Evolutionary conservation across 208 protist species (phyloP).

Genomic region (Acanthamoeba lenticulata): DNA sequence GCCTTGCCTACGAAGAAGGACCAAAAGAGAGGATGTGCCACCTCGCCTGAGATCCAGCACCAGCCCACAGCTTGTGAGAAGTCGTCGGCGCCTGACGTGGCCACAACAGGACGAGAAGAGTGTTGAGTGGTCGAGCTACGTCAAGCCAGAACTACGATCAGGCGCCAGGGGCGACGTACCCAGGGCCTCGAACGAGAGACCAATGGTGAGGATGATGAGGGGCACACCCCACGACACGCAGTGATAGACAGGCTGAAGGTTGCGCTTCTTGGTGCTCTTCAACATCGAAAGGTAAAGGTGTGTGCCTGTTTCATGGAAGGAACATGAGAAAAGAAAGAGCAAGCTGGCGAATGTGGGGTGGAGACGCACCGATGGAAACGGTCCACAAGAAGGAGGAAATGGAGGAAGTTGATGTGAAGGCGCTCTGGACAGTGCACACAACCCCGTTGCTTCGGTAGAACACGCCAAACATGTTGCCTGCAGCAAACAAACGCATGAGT

Average conservation of each 20-base stretch:
- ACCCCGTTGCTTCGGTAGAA: neutral
- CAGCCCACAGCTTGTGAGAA: constrained; percentile 25
- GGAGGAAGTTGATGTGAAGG: constrained; percentile 6
- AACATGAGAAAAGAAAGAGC: neutral
- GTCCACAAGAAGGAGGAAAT: constrained; percentile 62
- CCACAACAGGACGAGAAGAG: neutral
- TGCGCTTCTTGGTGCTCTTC: constrained; percentile 21
- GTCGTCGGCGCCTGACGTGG: constrained; percentile 14
- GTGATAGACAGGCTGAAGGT: constrained; percentile 18
- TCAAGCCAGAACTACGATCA: too few species aligned
- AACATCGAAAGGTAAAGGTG: constrained; percentile 35
- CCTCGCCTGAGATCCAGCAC: constrained; percentile 19
- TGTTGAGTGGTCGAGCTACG: too few species aligned
- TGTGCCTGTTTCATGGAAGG: neutral
- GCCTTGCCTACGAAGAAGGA: constrained; percentile 56
- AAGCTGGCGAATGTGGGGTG: neutral
- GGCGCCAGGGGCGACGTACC: neutral
- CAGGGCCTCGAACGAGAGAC: neutral
- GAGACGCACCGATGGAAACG: neutral
- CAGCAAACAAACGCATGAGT: neutral
- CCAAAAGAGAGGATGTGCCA: constrained; percentile 39
- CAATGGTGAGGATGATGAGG: constrained; percentile 23
- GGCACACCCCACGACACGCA: neutral
- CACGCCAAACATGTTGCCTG: constrained; percentile 44
- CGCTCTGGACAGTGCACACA: constrained; percentile 28